Evolutionary conservation across 495 filamentous ascomycete species (phyloP), one percentile per base, ranked within the genome.

Genomic region (Aspergillus diversus): DNA sequence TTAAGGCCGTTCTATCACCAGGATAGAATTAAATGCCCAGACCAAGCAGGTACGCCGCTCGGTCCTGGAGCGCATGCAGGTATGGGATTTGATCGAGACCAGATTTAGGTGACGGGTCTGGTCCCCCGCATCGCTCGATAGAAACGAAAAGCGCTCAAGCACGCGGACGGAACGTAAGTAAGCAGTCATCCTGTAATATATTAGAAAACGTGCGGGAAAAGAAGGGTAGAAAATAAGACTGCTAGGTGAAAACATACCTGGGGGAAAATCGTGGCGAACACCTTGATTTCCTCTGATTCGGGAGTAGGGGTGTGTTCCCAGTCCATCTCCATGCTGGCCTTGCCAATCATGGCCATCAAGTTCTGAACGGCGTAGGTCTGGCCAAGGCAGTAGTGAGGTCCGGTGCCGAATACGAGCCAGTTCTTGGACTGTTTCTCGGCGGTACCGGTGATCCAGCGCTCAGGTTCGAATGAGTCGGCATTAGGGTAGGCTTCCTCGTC

Each of bases 201-300:
- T 75, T 70, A 73, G 75, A 59, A 34, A 46, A 50, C 11, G 16
- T 16, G 16, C 39, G 5, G 55, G 9, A 54, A 2, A 35, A 5
- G 7, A 12, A 4, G 33, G 1, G 17, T 16, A 15, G 21, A 27
- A 27, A 27, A 27, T 27, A 27, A 27, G 21, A 27, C 21, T 27
- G 2, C 21, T 7, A 33, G 34, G 47, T 15, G 47, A 63, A 17
- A 43, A 70, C 21, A 76, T 81, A 96, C 93, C 89, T 90, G 89
- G 54, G 95, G 95, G 84, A 99, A 99, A 61, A 99, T 95, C 31
- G 92, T 97, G 9, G 96, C 95, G 78, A 99, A 99, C 59, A 98
- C 94, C 83, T 97, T 93, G 76, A 99, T 98, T 73, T 96, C 88
- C 79, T 99, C 96, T 0, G 91, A 96, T 51, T 79, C 60, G 0